A percentile compares a stretch with the other conserved stretches of the same genome.
Evolutionary conservation across 2,329 filamentous ascomycete species (phyloP).

Genomic region (Ophiostoma ulmi): DNA sequence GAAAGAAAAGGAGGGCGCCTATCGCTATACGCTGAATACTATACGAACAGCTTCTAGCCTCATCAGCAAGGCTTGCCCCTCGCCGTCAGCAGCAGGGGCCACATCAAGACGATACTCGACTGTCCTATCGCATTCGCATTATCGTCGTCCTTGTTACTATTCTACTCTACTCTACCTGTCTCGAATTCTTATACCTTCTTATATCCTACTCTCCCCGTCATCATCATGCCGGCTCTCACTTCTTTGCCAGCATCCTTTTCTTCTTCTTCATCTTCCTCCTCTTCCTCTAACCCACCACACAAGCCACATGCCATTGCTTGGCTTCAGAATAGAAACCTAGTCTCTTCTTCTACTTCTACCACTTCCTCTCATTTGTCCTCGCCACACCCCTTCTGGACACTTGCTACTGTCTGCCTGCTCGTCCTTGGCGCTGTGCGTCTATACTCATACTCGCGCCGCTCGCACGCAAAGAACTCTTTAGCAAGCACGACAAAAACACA

Average conservation of each 20-base stretch:
- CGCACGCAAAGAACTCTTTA: background rate
- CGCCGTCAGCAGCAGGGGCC: slow-evolving; percentile 1
- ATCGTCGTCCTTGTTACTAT: background rate
- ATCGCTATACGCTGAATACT: background rate
- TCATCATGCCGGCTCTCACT: slow-evolving; percentile 13
- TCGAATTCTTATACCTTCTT: background rate
- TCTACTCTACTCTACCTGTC: background rate
- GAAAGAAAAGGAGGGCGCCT: background rate
- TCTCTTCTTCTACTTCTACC: background rate
- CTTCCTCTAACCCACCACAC: background rate
- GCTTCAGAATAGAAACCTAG: background rate
- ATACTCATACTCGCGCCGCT: background rate
- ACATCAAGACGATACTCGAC: background rate
- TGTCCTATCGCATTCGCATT: background rate
- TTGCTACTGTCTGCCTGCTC: background rate
- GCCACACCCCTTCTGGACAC: background rate
- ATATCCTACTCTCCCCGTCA: background rate
- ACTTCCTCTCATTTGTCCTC: background rate
- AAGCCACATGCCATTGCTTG: background rate
- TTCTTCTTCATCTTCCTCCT: background rate
- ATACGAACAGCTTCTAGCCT: background rate
- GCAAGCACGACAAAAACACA: background rate
- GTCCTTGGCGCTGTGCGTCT: background rate
- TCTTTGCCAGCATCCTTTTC: background rate
- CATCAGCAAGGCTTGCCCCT: slow-evolving; percentile 4